Evolutionary conservation across 2,329 filamentous ascomycete genomes (phyloP), one percentile per base, ranked within the genome.

Genomic region (Monosporascus sp.): DNA sequence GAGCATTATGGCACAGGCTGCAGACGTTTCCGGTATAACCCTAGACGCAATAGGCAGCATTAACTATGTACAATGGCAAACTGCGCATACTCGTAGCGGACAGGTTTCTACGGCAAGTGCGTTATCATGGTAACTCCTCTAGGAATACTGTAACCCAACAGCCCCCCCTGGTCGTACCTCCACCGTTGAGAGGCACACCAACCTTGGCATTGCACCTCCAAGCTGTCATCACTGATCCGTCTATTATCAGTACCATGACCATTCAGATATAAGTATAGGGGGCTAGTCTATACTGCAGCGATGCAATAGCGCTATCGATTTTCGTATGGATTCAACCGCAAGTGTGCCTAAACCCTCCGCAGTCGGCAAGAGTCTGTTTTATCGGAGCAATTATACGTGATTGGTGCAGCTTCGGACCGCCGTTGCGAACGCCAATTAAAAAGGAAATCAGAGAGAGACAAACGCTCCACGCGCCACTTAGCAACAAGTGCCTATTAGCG

Each of bases 131-230:
- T 24, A 43, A 14, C 31, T 35, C 31, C 31, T 35, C 31, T 14
- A 35, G 31, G 11, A 35, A 35, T 14, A 35, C 31, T 14, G 31
- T 31, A 31, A 31, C 1, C 9, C 31, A 14, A 35, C 31, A 14
- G 31, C 24, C 24, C 24, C 39, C 22, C 43, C 25, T 15, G 3
- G 3, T 31, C 25, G n/a, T 27, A 5, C 43, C 22, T 46, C 43
- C n/a, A 25, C 25, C 20, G 24, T 27, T 18, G 24, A 46, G 14
- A 7, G 43, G 6, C 2, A 25, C 43, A n/a, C 50, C 50, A 48
- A 53, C 35, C 50, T 27, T 49, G 48, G 38, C 48, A 43, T 49
- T 31, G 44, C 45, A 27, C 7, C 25, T 51, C 44, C 45, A 44
- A 31, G 46, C 31, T 39, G 22, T 43, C 35, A 36, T 51, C 48